Evolutionary conservation across 768 basidiomycete species (phyloP), one percentile per base, ranked within the genome.

Genomic region (Sporobolomyces phaffii): DNA sequence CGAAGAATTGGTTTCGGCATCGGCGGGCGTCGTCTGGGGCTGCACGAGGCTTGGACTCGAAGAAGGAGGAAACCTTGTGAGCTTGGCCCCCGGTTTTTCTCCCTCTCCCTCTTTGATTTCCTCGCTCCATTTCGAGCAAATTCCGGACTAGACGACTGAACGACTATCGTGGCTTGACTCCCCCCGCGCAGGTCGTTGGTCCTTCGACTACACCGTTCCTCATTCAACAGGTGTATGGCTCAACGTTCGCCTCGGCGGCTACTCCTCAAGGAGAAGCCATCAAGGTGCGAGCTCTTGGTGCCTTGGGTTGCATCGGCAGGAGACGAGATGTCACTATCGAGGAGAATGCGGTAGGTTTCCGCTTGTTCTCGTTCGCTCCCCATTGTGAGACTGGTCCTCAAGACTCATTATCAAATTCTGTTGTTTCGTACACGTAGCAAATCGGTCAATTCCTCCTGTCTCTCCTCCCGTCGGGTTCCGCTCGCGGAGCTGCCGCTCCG

Each of bases 401-500:
- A n/a, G n/a, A n/a, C n/a, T n/a, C n/a, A n/a, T n/a, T n/a, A n/a
- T n/a, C n/a, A n/a, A n/a, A n/a, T n/a, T n/a, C n/a, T n/a, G n/a
- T n/a, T n/a, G n/a, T n/a, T n/a, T n/a, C n/a, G n/a, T n/a, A n/a
- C n/a, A n/a, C n/a, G n/a, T n/a, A 78, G 77, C 62, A 65, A 26
- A 76, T 79, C 64, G 78, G 76, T 10, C 43, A 62, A 40, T 77
- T 75, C 72, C 68, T 80, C 31, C 62, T 79, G 18, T 68, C 66
- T 31, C 62, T 72, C 60, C 62, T 70, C 2, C 61, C 68, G 33
- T 5, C 60, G 5, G n/a, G 44, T 20, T 45, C 63, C 26, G 50
- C 45, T 22, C 60, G 43, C 6, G 65, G 57, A 34, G 62, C 49
- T 22, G 14, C 61, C 2, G 18, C 49, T 33, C 13, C 56, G 54